phyloP scores from a whole-genome alignment of 164 flowering plant genomes.

The Taxillus chinensis region DNA sequence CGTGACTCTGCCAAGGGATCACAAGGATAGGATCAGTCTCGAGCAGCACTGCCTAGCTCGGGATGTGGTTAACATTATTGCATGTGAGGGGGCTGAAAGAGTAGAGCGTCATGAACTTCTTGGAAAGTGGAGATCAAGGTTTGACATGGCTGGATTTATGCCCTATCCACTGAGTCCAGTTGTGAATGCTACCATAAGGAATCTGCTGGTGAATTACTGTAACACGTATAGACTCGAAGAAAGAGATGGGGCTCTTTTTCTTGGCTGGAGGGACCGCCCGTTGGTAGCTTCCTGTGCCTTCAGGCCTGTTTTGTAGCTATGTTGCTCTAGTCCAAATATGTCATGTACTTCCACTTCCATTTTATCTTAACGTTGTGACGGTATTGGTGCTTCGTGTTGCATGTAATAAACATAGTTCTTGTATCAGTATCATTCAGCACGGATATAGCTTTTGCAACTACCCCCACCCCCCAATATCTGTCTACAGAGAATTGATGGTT shows the following conservation, averaged over 20 bases:
- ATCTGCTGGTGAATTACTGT: constrained; percentile 39
- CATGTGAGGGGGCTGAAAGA: constrained; percentile 77
- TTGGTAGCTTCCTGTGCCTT: constrained; percentile 52
- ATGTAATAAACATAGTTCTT: too few species aligned
- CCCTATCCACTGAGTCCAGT: constrained; percentile 55
- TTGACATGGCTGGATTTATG: constrained; percentile 61
- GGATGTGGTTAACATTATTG: constrained; percentile 66
- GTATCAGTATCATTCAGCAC: too few species aligned
- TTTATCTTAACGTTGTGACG: too few species aligned
- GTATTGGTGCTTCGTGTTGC: too few species aligned
- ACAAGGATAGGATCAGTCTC: constrained; percentile 54
- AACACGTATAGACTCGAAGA: constrained; percentile 54
- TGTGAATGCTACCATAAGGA: constrained; percentile 51
- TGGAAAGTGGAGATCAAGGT: constrained; percentile 60
- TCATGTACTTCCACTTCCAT: too few species aligned
- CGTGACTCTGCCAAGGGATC: constrained; percentile 47
- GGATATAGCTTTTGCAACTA: too few species aligned
- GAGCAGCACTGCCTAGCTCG: constrained; percentile 84
- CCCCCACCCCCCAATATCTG: too few species aligned
- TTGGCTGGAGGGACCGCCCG: constrained; percentile 63
- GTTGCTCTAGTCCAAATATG: constrained; percentile 28
- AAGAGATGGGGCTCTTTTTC: constrained; percentile 51
- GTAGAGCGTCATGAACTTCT: constrained; percentile 68
- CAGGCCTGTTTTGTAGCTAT: constrained; percentile 6
- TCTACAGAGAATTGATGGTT: too few species aligned